Base-by-base conservation (phyloP, 495 filamentous ascomycete species). In the Peziza echinospora region DNA sequence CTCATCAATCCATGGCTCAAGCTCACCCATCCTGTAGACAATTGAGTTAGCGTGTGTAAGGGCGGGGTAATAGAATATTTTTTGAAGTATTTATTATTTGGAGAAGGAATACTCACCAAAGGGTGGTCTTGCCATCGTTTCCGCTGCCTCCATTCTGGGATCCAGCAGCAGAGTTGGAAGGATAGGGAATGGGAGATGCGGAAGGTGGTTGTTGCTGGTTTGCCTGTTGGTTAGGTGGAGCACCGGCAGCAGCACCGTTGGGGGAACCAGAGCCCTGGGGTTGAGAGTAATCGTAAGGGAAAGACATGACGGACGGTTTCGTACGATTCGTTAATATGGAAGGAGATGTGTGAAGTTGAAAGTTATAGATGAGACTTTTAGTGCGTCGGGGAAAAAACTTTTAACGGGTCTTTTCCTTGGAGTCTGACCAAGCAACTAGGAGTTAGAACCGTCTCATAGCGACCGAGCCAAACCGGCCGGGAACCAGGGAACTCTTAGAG, bases 1-100 rank as follows among this genome's bases (percentile, higher is more conserved):
- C 65, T 99, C 89, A 61, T 99, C 89, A 63, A 99, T 96, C 89
- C 89, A 99, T 2, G 84, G 83, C 63, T 96, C 89, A 56, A 99
- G 79, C 61, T 99, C 89, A 49, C 89, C 89, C 89, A 99, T 99
- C 89, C 86, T 84, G 53, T 34, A 43, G 21, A n/a, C n/a, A n/a
- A n/a, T 24, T 41, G 25, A 44, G n/a, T 47, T 43, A 26, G 42
- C 6, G 40, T 53, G 41, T n/a, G n/a, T n/a, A n/a, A n/a, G n/a
- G n/a, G n/a, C n/a, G n/a, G n/a, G n/a, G n/a, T n/a, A n/a, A n/a
- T n/a, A n/a, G n/a, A n/a, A n/a, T n/a, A n/a, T n/a, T n/a, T n/a
- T n/a, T n/a, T n/a, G n/a, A n/a, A n/a, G n/a, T n/a, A n/a, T n/a
- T n/a, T n/a, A n/a, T n/a, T n/a, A n/a, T n/a, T n/a, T n/a, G n/a